These are phyloP conservation scores for Penicilliopsis zonata DNA, from an alignment of 495 filamentous ascomycete species.

Conservation along the genomic window DNA sequence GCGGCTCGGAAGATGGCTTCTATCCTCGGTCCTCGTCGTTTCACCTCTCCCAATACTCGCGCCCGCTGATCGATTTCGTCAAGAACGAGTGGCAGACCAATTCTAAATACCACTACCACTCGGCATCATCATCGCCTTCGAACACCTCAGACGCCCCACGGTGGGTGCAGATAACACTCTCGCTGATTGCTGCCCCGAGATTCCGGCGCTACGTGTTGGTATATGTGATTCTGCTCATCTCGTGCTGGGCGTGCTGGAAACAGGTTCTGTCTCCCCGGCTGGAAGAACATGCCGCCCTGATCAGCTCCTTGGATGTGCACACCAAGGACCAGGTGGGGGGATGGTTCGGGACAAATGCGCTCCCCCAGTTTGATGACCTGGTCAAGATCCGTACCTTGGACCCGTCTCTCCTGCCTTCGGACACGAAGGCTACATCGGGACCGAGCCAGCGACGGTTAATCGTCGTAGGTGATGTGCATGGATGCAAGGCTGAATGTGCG, in stretches of 20 bases:
- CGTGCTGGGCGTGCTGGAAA: slow-evolving; percentile 28
- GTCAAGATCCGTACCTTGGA: slow-evolving; percentile 32
- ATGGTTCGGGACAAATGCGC: slow-evolving; percentile 36
- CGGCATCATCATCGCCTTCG: slow-evolving; percentile 10
- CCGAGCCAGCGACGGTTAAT: slow-evolving; percentile 42
- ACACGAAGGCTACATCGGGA: slow-evolving; percentile 2
- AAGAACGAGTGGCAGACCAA: slow-evolving; percentile 34
- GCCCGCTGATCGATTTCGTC: slow-evolving; percentile 32
- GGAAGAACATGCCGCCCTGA: slow-evolving; percentile 22
- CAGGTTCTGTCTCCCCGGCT: slow-evolving; percentile 25
- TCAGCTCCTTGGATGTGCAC: slow-evolving; percentile 22
- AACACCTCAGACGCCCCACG: slow-evolving; percentile 10
- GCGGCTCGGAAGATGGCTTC: not conserved
- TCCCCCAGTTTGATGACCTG: slow-evolving; percentile 35
- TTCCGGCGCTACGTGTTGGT: slow-evolving; percentile 35
- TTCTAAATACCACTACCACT: slow-evolving; percentile 12
- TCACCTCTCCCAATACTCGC: slow-evolving; percentile 5
- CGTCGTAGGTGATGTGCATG: slow-evolving; percentile 85
- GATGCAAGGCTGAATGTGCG: slow-evolving; percentile 54
- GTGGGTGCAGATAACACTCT: slow-evolving; percentile 19
- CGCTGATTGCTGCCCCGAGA: slow-evolving; percentile 29
- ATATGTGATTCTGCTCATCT: slow-evolving; percentile 25
- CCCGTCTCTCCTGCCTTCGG: slow-evolving; percentile 17
- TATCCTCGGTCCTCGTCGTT: not conserved
- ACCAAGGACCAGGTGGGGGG: slow-evolving; percentile 20